Evolutionary conservation across 2,329 filamentous ascomycete genomes (phyloP), one percentile per base, ranked within the genome.

Genomic region (Juglanconis oblonga): DNA sequence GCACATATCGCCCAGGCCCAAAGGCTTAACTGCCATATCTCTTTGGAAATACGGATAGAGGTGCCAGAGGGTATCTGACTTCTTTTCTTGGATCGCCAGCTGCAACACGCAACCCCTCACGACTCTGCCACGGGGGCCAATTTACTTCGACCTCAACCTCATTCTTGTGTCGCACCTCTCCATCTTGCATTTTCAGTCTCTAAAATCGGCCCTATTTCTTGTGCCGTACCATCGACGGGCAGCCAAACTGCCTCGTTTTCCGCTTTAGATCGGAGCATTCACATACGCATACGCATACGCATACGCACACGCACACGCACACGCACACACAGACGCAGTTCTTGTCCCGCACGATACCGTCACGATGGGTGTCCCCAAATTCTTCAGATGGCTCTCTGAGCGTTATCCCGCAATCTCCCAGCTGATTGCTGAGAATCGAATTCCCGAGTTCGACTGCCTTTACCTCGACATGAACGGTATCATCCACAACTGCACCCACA

Each of bases 391-490:
- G 95, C 90, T 99, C 83, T 97, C 93, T 62, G 96, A 99, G 85
- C 89, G 96, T 69, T 99, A 99, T 85, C 95, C 95, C 58, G 88
- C 95, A 64, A 99, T 99, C 75, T 99, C 95, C 55, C 94, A 98
- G 81, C 83, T 99, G 70, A 99, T 99, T 72, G 92, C 94, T 57
- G 95, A 99, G 80, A 99, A 97, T 76, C 90, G 95, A 69, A 99
- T 99, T 76, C 95, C 95, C 65, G 96, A 99, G 77, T 99, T 99
- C 77, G 95, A 99, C 77, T 95, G 91, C 76, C 87, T 99, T 64
- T 99, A 99, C 77, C 87, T 96, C 68, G 91, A 96, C 71, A 99
- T 99, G 95, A 99, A 99, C 77, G 95, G 95, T 67, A 99, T 99
- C 74, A 99, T 99, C 70, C 94, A 99, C 77, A 99, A 99, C 76